Evolutionary conservation across 495 filamentous ascomycete species (phyloP).

Genomic region (Neurospora hispaniola): DNA sequence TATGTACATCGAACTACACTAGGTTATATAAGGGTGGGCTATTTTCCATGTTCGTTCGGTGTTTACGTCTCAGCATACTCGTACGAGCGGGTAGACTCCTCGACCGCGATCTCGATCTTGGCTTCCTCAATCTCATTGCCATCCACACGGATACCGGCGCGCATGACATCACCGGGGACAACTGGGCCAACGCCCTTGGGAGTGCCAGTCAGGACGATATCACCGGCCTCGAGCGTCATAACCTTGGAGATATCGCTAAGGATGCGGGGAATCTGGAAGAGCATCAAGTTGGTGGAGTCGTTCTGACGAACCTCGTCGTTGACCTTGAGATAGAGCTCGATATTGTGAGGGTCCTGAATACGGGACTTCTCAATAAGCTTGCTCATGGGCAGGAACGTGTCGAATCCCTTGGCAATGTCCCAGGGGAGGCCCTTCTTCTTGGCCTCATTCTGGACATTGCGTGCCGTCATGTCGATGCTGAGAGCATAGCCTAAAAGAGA

Average conservation of each 20-base stretch:
- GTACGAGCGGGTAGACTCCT: slow-evolving; percentile 49
- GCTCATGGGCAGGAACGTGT: slow-evolving; percentile 86
- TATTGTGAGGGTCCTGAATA: slow-evolving; percentile 80
- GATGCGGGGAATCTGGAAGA: slow-evolving; percentile 78
- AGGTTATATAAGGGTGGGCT: neutral
- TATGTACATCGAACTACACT: neutral
- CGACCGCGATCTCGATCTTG: slow-evolving; percentile 71
- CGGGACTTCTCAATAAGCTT: slow-evolving; percentile 62
- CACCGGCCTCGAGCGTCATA: slow-evolving; percentile 88
- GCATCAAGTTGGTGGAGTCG: slow-evolving; percentile 85
- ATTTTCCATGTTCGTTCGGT: neutral
- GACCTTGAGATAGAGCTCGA: slow-evolving; percentile 72
- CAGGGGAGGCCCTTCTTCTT: slow-evolving; percentile 97
- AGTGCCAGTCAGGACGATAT: slow-evolving; percentile 89
- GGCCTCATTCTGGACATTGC: slow-evolving; percentile 87
- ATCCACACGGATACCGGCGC: slow-evolving; percentile 65
- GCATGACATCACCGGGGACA: slow-evolving; percentile 78
- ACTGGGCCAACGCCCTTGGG: slow-evolving; percentile 93
- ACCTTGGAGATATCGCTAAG: slow-evolving; percentile 84
- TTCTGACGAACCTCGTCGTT: slow-evolving; percentile 63
- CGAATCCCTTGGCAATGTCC: slow-evolving; percentile 92
- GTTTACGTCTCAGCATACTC: slow-evolving; percentile 51
- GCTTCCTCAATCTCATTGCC: slow-evolving; percentile 82
- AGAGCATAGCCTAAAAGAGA: slow-evolving; percentile 55
- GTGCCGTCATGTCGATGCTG: slow-evolving; percentile 86